These are phyloP conservation scores for Nadsonia starkeyi-henricii DNA, from an alignment of 1,139 yeast species.

Conservation along the genomic window DNA sequence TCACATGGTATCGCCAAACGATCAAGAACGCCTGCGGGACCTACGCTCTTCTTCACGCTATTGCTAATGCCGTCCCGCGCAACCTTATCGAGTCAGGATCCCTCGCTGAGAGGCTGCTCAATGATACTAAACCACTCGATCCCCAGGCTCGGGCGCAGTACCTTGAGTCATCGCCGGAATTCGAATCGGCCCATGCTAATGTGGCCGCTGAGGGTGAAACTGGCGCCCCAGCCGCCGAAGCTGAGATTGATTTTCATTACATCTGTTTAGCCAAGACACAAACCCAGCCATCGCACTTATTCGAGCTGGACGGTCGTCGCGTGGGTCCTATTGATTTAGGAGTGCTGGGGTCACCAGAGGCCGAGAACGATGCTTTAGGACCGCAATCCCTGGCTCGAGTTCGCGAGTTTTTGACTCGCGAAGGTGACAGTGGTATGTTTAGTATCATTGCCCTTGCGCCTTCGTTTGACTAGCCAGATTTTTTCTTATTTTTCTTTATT, in stretches of 20 bases:
- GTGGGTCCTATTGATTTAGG: constrained; percentile 64
- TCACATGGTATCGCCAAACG: constrained; percentile 66
- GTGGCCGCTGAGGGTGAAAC: constrained; percentile 65
- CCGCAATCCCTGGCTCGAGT: constrained; percentile 40
- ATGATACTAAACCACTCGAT: constrained; percentile 14
- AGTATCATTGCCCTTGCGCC: constrained; percentile 26
- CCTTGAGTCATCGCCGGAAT: constrained; percentile 30
- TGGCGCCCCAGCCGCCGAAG: constrained; percentile 60
- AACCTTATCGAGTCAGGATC: constrained; percentile 23
- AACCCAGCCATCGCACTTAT: constrained; percentile 23
- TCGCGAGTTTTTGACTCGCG: constrained; percentile 45
- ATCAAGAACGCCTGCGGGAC: constrained; percentile 88
- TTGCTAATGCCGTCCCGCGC: constrained; percentile 43
- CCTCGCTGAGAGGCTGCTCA: constrained; percentile 21
- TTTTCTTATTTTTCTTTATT: neutral
- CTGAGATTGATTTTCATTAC: constrained; percentile 59
- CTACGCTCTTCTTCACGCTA: constrained; percentile 68
- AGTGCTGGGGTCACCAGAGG: constrained; percentile 12
- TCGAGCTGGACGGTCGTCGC: constrained; percentile 84
- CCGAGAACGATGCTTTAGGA: constrained; percentile 41
- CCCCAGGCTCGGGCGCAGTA: constrained; percentile 30
- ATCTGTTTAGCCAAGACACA: constrained; percentile 46
- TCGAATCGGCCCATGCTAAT: constrained; percentile 44
- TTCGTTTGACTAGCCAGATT: constrained; percentile 4
- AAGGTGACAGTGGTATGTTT: constrained; percentile 18